These are phyloP conservation scores for Psilocybe cubensis DNA, from an alignment of 768 basidiomycete species.

Conservation along the genomic window DNA sequence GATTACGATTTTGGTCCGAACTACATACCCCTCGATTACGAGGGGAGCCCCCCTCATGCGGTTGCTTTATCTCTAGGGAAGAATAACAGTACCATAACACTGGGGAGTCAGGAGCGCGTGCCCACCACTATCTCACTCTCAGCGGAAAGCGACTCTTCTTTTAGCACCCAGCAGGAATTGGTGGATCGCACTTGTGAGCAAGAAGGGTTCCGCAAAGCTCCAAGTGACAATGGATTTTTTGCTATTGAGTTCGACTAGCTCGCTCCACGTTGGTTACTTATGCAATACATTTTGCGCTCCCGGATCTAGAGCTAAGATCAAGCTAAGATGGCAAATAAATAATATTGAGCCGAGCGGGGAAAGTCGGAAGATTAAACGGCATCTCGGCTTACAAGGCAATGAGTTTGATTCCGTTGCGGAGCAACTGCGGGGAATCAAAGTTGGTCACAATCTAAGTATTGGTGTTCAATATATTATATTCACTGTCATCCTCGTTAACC, in stretches of 20 bases:
- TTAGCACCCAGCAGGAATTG: neutral
- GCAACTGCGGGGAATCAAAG: slow-evolving; percentile 30
- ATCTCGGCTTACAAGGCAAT: slow-evolving; percentile 4
- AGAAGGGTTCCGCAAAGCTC: neutral
- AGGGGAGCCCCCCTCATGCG: neutral
- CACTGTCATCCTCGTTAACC: slow-evolving; percentile 20
- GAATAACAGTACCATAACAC: neutral
- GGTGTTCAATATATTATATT: slow-evolving; percentile 15
- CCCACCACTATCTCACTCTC: neutral
- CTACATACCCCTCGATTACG: slow-evolving; percentile 9
- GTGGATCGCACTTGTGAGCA: neutral
- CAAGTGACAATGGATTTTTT: slow-evolving; percentile 4
- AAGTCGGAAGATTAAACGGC: slow-evolving; percentile 10
- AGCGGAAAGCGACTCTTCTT: neutral
- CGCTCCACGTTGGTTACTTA: neutral
- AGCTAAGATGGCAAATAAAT: neutral
- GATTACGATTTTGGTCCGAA: slow-evolving; percentile 10
- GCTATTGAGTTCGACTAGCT: slow-evolving; percentile 13
- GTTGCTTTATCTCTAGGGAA: neutral
- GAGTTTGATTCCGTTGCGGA: slow-evolving; percentile 32
- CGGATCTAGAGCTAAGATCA: neutral
- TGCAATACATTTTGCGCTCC: neutral
- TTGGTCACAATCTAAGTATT: slow-evolving; percentile 13
- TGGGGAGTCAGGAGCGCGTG: neutral
- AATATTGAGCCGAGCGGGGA: neutral